Evolutionary conservation across 176 grass and related monocot species (phyloP).

Genomic region (Musa beccarii): DNA sequence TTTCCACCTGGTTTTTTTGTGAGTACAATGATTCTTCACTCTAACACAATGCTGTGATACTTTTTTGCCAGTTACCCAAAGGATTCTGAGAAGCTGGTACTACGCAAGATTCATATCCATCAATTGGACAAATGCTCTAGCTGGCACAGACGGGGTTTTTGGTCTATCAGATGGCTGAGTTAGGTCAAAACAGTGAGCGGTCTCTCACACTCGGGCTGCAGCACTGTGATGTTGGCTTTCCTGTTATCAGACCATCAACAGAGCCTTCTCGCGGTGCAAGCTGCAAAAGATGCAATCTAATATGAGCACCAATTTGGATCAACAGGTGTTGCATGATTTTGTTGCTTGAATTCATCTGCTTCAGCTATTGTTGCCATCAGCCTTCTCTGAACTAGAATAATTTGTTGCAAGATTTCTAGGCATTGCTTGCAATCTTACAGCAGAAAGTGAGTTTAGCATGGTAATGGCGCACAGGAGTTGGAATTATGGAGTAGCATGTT

Average conservation of each 20-base stretch:
- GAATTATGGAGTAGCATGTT: constrained; percentile 11
- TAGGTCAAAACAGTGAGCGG: constrained; percentile 40
- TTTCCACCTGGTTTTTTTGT: background rate
- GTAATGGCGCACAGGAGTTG: background rate
- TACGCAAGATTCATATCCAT: constrained; percentile 57
- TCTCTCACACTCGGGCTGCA: constrained; percentile 79
- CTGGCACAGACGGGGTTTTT: constrained; percentile 11
- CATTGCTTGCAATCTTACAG: background rate
- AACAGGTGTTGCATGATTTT: constrained; percentile 83
- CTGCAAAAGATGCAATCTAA: background rate
- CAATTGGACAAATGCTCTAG: constrained; percentile 24
- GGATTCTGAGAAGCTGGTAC: constrained; percentile 91
- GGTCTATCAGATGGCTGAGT: too few relatives aligned
- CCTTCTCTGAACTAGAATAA: constrained; percentile 4
- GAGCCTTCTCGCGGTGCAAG: constrained; percentile 25
- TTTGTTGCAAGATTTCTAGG: background rate
- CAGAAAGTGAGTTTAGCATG: background rate
- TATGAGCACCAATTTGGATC: constrained; percentile 47
- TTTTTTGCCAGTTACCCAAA: constrained; percentile 77
- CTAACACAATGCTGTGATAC: background rate
- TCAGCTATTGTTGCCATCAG: too few relatives aligned
- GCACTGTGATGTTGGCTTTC: constrained; percentile 36
- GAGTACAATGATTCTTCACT: constrained; percentile 18
- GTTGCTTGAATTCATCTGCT: constrained; percentile 43
- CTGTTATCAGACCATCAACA: constrained; percentile 44